Evolutionary conservation across 176 grass and related monocot species (phyloP).

Genomic region (Carex littledalei): DNA sequence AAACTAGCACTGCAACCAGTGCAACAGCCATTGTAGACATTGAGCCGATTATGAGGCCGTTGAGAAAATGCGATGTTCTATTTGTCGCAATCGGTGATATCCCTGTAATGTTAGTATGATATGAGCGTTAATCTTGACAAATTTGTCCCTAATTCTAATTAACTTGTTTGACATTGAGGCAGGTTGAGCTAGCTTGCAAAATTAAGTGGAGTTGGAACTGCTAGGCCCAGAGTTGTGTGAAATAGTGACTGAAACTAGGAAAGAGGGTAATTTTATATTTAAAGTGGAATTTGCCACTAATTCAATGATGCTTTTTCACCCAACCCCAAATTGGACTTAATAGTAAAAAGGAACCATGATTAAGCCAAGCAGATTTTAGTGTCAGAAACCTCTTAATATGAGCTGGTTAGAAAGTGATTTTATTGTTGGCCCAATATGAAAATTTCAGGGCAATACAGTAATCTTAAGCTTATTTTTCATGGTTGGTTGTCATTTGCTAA

Average conservation of each 20-base stretch:
- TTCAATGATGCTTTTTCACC: background rate
- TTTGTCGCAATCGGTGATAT: slow-evolving; percentile 52
- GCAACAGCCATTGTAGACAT: slow-evolving; percentile 90
- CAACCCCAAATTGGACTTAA: background rate
- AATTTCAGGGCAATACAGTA: background rate
- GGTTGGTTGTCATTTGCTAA: background rate
- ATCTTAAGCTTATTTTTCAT: background rate
- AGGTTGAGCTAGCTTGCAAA: background rate
- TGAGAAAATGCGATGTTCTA: slow-evolving; percentile 71
- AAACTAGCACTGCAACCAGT: slow-evolving; percentile 54
- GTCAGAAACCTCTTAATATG: background rate
- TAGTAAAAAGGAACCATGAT: background rate
- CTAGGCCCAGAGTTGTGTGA: background rate
- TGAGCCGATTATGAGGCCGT: slow-evolving; percentile 84
- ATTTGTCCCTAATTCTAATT: background rate
- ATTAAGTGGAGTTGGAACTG: background rate
- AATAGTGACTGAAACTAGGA: background rate
- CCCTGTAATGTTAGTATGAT: slow-evolving; percentile 31
- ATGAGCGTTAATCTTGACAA: background rate
- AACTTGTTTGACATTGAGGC: background rate
- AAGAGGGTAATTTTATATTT: background rate
- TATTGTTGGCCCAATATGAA: background rate
- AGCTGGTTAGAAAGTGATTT: background rate
- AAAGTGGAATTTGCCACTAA: background rate
- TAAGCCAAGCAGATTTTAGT: background rate